Conservation (phyloP, 202 grass and related monocot genomes). For the Sporobolus alterniflorus region DNA sequence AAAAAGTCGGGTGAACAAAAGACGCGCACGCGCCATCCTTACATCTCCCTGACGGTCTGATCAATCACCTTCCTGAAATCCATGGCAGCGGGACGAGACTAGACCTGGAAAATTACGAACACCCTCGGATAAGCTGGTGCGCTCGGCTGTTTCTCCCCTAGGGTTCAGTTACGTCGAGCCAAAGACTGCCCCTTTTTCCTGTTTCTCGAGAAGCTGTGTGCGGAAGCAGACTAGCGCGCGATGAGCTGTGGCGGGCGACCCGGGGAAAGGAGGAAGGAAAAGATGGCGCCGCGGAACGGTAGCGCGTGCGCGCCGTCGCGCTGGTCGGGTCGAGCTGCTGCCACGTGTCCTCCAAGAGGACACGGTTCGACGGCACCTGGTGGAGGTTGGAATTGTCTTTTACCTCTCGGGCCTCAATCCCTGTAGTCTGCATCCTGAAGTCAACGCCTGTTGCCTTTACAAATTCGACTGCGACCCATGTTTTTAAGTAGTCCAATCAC, state of each 20-base stretch:
- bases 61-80: constrained; percentile 75
- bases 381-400: not conserved
- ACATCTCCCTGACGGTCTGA: constrained; percentile 82
- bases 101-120: not conserved
- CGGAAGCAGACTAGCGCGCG: not conserved
- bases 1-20: not conserved
- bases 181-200: not conserved
- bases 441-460: not conserved
- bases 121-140: not conserved
- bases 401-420: not conserved
- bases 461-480: not conserved
- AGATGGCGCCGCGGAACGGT: not conserved
- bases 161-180: constrained; percentile 18
- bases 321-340: not conserved
- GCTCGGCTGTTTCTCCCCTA: not conserved
- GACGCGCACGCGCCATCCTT: constrained; percentile 26
- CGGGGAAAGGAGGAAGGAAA: not conserved
- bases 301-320: not conserved
- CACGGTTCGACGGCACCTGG: not conserved
- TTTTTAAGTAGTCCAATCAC: too few relatives aligned
- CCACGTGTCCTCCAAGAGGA: not conserved
- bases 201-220: not conserved
- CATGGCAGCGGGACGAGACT: constrained; percentile 22
- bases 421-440: not conserved
- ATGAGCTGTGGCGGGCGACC: not conserved